Evolutionary conservation across 257 asterid species (phyloP).

Genomic region (Parsonsia alboflavescens): DNA sequence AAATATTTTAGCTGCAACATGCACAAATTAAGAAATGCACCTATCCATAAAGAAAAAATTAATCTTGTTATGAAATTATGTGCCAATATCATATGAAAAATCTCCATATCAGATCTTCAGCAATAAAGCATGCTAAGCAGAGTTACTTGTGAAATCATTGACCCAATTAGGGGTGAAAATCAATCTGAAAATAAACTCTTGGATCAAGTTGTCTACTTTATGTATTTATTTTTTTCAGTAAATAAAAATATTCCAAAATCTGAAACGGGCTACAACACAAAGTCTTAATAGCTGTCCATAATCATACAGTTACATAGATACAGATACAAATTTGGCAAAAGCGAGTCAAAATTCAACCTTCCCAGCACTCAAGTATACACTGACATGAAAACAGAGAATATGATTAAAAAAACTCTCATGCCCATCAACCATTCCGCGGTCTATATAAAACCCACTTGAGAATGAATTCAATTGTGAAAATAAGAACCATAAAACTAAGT

Average conservation of each 20-base stretch:
- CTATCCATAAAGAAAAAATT: not conserved
- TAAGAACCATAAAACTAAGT: not conserved
- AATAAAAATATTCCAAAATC: not conserved
- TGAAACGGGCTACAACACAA: not conserved
- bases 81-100: not conserved
- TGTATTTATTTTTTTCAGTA: not conserved
- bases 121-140: not conserved
- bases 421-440: not conserved
- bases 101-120: not conserved
- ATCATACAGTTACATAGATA: not conserved
- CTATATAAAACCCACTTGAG: not conserved
- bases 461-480: not conserved
- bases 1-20: not conserved
- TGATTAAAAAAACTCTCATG: not conserved
- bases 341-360: not conserved
- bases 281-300: not conserved
- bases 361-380: not conserved
- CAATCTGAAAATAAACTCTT: not conserved
- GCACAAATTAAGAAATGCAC: not conserved
- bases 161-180: not conserved
- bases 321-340: not conserved
- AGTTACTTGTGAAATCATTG: not conserved
- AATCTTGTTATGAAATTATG: not conserved
- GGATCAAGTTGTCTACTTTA: not conserved
- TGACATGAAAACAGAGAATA: not conserved